These are phyloP conservation scores for Acephala macrosclerotiorum DNA, from an alignment of 2,329 filamentous ascomycete species.

Conservation along the genomic window DNA sequence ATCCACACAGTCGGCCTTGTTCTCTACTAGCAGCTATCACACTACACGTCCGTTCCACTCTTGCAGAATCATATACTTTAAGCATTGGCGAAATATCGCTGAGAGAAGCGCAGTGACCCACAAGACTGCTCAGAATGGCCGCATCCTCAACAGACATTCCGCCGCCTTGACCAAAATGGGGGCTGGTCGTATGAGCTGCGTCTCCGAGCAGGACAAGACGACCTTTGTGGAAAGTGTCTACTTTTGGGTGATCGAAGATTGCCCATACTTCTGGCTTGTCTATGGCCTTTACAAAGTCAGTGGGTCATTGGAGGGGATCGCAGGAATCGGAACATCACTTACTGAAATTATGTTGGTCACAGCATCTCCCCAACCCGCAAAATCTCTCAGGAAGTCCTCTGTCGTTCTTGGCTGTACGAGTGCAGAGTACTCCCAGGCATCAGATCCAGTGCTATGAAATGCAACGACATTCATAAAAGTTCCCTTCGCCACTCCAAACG, in stretches of 20 bases:
- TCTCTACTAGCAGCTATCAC: neutral
- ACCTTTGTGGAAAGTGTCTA: constrained; percentile 52
- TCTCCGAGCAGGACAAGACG: constrained; percentile 60
- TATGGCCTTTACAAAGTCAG: constrained; percentile 46
- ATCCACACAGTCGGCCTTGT: constrained; percentile 1
- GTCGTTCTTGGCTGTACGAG: constrained; percentile 51
- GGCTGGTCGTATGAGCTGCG: constrained; percentile 62
- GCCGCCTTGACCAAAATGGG: constrained; percentile 61
- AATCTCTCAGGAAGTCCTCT: constrained; percentile 51
- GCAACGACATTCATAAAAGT: constrained; percentile 62
- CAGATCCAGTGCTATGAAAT: constrained; percentile 51
- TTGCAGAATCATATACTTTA: constrained; percentile 12
- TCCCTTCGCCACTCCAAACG: constrained; percentile 63
- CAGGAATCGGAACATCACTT: constrained; percentile 4
- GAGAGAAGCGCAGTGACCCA: neutral
- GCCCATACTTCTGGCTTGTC: constrained; percentile 61
- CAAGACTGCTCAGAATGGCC: constrained; percentile 46
- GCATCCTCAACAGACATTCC: constrained; percentile 64
- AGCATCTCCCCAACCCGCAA: constrained; percentile 49
- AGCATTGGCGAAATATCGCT: constrained; percentile 3
- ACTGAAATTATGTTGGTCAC: constrained; percentile 32
- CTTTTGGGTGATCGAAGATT: constrained; percentile 60
- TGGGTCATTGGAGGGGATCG: neutral
- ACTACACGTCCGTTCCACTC: constrained; percentile 1
- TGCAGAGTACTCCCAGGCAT: constrained; percentile 48